phyloP scores from a whole-genome alignment of 2,329 filamentous ascomycete species.

The Zalaria sp. region DNA sequence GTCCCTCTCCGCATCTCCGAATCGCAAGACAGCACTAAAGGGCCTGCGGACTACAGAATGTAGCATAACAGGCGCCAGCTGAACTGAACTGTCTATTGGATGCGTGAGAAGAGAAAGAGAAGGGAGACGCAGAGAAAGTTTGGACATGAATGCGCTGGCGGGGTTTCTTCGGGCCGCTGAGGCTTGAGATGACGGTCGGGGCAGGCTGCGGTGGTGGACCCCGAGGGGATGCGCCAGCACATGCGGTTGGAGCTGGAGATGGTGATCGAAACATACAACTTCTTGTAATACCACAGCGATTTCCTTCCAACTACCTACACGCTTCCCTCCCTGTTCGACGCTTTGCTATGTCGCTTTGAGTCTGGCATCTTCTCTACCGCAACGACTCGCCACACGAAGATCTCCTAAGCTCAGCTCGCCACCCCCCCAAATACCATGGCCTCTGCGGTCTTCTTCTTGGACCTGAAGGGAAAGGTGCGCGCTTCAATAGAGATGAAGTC shows the following conservation, averaged over 20 bases:
- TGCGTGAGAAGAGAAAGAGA: slow-evolving; percentile 40
- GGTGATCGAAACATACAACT: too few relatives aligned
- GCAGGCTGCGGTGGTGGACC: not conserved
- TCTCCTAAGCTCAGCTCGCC: too few relatives aligned
- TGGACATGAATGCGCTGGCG: not conserved
- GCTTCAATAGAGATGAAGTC: not conserved
- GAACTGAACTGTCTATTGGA: slow-evolving; percentile 78
- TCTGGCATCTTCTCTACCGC: too few relatives aligned
- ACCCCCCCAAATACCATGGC: slow-evolving; percentile 50
- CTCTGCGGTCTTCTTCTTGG: slow-evolving; percentile 94
- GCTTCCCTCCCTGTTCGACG: too few relatives aligned
- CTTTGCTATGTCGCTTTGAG: too few relatives aligned
- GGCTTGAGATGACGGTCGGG: not conserved
- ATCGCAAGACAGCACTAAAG: slow-evolving; percentile 51
- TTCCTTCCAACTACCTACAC: too few relatives aligned
- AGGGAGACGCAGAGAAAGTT: not conserved
- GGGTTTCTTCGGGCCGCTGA: not conserved
- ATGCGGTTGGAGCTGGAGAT: too few relatives aligned
- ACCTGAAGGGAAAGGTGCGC: slow-evolving; percentile 96
- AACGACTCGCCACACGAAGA: too few relatives aligned
- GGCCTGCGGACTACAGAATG: slow-evolving; percentile 53
- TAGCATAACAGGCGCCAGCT: slow-evolving; percentile 40
- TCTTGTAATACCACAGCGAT: too few relatives aligned
- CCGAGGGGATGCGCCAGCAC: too few relatives aligned
- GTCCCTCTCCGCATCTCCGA: slow-evolving; percentile 44